phyloP scores from a whole-genome alignment of 2,329 filamentous ascomycete genomes.

The Ciborinia camelliae region DNA sequence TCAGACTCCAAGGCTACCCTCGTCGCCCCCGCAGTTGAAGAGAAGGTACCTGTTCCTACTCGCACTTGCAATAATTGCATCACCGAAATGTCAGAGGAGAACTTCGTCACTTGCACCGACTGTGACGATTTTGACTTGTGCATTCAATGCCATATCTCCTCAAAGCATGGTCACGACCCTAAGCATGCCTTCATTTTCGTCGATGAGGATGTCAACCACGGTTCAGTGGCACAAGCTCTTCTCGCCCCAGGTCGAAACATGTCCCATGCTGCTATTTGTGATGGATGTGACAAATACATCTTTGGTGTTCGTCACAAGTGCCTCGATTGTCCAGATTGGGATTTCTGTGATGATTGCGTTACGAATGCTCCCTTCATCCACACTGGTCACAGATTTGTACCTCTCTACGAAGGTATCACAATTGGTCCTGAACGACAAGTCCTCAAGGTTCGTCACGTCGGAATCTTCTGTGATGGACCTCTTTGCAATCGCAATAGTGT shows the following conservation, averaged over 20 bases:
- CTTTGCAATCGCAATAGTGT: conserved; percentile 64
- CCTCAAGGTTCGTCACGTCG: conserved; percentile 61
- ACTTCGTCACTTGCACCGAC: conserved; percentile 79
- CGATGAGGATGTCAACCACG: conserved; percentile 59
- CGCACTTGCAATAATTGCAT: conserved; percentile 65
- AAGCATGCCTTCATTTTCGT: conserved; percentile 75
- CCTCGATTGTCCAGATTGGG: conserved; percentile 94
- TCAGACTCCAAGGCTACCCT: conserved; percentile 32
- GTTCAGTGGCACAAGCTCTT: conserved; percentile 59
- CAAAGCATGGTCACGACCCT: conserved; percentile 87
- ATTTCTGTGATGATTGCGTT: conserved; percentile 81
- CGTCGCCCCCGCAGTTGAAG: conserved; percentile 26
- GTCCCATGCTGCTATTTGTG: conserved; percentile 84
- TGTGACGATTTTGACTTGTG: conserved; percentile 95
- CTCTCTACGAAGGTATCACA: conserved; percentile 71
- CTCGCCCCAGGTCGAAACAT: conserved; percentile 77
- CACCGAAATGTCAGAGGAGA: conserved; percentile 59
- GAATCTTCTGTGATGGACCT: conserved; percentile 93
- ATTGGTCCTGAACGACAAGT: conserved; percentile 42
- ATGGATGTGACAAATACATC: conserved; percentile 87
- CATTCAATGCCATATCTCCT: conserved; percentile 70
- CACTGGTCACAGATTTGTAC: conserved; percentile 80
- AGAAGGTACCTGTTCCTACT: conserved; percentile 31
- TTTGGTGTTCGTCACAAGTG: conserved; percentile 93
- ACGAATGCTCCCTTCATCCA: conserved; percentile 66